A percentile compares a stretch with the other conserved stretches of the same genome.
Conservation (phyloP, 2,329 filamentous ascomycete species). For the Neoarthrinium moseri region DNA sequence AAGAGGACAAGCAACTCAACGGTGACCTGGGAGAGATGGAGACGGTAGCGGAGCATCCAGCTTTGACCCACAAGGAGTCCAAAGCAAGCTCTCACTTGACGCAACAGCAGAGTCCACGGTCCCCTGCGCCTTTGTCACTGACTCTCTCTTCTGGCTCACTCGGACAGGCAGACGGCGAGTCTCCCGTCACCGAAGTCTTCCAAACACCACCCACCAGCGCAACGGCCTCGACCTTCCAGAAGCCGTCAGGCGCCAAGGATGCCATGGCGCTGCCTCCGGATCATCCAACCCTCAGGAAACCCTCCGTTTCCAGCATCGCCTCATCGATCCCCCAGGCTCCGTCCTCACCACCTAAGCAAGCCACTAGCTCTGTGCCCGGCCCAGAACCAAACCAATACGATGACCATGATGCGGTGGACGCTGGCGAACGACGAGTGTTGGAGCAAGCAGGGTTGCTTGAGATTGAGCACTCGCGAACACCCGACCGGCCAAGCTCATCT, state of each 20-base stretch:
- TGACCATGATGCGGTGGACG: conserved; percentile 54
- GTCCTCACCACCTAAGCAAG: conserved; percentile 30
- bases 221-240: conserved; percentile 34
- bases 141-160: conserved; percentile 30
- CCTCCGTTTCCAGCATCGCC: conserved; percentile 41
- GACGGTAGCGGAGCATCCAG: conserved; percentile 14
- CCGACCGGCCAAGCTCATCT: conserved; percentile 39
- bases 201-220: conserved; percentile 46
- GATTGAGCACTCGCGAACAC: conserved; percentile 35
- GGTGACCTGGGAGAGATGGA: conserved; percentile 25
- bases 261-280: conserved; percentile 35
- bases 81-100: conserved; percentile 32
- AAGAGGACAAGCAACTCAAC: conserved; percentile 64
- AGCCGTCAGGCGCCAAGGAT: conserved; percentile 40
- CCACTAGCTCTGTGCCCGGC: conserved; percentile 26
- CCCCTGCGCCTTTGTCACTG: conserved; percentile 29
- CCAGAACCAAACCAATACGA: conserved; percentile 29
- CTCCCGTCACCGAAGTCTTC: conserved; percentile 43
- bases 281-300: conserved; percentile 32
- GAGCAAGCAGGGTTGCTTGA: conserved; percentile 66
- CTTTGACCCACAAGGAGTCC: conserved; percentile 26
- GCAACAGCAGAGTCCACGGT: conserved; percentile 34
- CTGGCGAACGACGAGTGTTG: conserved; percentile 65
- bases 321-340: conserved; percentile 32
- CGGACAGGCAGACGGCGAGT: conserved; percentile 32